Percentiles rank a stretch among this genome's conserved stretches.
These are phyloP conservation scores for Hypoxylon sp. DNA, from an alignment of 2,329 filamentous ascomycete species.

Conservation along the genomic window DNA sequence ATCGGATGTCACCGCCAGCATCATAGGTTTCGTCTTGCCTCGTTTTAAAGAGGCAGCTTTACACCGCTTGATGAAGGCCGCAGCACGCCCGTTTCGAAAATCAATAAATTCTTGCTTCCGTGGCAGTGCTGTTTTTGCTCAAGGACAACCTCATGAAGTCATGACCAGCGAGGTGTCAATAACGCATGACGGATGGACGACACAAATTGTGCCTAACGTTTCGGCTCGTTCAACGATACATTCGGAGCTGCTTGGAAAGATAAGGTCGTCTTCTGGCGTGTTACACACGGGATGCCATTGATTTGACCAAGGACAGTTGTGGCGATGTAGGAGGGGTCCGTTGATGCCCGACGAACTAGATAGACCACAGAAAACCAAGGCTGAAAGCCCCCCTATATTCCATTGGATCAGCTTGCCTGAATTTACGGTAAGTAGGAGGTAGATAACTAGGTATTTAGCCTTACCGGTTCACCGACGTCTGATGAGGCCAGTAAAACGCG, in stretches of 20 bases:
- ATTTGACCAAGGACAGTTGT: constrained; percentile 11
- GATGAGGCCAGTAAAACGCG: constrained; percentile 1
- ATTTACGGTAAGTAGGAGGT: neutral
- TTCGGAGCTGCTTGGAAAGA: neutral
- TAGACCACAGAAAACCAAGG: neutral
- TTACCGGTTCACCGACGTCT: constrained; percentile 3
- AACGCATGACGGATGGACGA: neutral
- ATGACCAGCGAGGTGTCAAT: neutral
- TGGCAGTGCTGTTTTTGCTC: constrained; percentile 5
- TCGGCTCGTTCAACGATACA: neutral
- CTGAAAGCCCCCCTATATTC: neutral
- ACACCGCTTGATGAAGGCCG: neutral
- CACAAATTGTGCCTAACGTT: neutral
- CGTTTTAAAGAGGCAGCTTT: neutral
- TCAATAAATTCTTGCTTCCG: neutral
- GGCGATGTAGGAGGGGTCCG: constrained; percentile 16
- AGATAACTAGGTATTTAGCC: neutral
- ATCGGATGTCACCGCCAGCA: constrained; percentile 5
- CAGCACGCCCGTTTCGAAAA: neutral
- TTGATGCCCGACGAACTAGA: constrained; percentile 17
- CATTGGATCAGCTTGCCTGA: neutral
- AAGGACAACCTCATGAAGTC: constrained; percentile 15
- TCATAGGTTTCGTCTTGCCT: constrained; percentile 2
- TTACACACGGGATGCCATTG: neutral
- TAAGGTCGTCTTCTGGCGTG: neutral